Conservation (phyloP, 768 basidiomycete genomes). For the Suillus subalutaceus region DNA sequence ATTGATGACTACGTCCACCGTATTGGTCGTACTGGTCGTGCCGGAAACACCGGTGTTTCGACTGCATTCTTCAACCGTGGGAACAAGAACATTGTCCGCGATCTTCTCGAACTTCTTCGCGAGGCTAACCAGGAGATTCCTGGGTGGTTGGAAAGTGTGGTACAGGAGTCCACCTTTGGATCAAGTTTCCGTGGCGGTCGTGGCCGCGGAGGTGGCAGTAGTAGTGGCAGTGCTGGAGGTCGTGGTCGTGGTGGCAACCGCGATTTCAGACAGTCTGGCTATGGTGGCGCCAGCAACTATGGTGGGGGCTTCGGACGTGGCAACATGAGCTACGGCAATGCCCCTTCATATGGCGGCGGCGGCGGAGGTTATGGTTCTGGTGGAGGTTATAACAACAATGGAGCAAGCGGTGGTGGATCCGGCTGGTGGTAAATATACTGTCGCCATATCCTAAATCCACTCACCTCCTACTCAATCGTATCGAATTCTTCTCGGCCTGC, state of each 20-base stretch:
- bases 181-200: slow-evolving; percentile 52
- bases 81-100: slow-evolving; percentile 90
- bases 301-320: slow-evolving; percentile 34
- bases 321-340: slow-evolving; percentile 29
- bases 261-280: slow-evolving; percentile 36
- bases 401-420: slow-evolving; percentile 33
- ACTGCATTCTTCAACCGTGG: slow-evolving; percentile 97
- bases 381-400: slow-evolving; percentile 26
- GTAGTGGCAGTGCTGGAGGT: slow-evolving; percentile 45
- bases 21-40: slow-evolving; percentile 97
- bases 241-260: slow-evolving; percentile 43
- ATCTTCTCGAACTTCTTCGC: slow-evolving; percentile 88
- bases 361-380: slow-evolving; percentile 44
- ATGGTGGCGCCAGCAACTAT: slow-evolving; percentile 38
- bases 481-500: slow-evolving; percentile 12
- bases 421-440: slow-evolving; percentile 50
- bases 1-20: slow-evolving; percentile 99
- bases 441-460: slow-evolving; percentile 13
- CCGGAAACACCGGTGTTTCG: slow-evolving; percentile 93
- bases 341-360: slow-evolving; percentile 39
- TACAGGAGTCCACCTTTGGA: slow-evolving; percentile 79
- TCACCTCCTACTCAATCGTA: slow-evolving; percentile 12
- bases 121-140: slow-evolving; percentile 98
- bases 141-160: slow-evolving; percentile 84
- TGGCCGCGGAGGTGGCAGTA: slow-evolving; percentile 60